Evolutionary conservation across 805 yeast genomes (phyloP).

Genomic region (Suhomyces sp.): DNA sequence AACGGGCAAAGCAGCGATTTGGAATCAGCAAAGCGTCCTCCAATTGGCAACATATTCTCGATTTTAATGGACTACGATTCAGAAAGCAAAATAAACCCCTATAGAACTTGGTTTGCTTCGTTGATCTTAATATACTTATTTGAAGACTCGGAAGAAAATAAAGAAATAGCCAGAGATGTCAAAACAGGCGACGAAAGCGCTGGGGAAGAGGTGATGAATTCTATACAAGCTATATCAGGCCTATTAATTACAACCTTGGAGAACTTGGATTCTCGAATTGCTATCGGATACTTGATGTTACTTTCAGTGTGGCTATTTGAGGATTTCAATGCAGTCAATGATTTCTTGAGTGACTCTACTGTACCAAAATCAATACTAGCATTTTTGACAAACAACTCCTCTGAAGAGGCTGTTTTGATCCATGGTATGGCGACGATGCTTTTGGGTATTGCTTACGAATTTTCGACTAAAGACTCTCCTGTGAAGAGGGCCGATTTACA

Average conservation of each 20-base stretch:
- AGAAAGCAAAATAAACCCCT: slow-evolving; percentile 69
- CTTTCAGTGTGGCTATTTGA: slow-evolving; percentile 76
- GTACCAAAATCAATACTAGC: slow-evolving; percentile 67
- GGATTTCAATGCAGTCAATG: slow-evolving; percentile 69
- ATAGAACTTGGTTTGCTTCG: slow-evolving; percentile 79
- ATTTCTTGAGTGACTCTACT: slow-evolving; percentile 66
- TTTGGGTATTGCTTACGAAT: slow-evolving; percentile 79
- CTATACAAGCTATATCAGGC: slow-evolving; percentile 76
- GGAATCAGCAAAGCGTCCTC: slow-evolving; percentile 4
- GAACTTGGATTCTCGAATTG: slow-evolving; percentile 64
- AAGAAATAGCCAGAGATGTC: slow-evolving; percentile 47
- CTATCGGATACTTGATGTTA: slow-evolving; percentile 75
- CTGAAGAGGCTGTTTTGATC: slow-evolving; percentile 50
- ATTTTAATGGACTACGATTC: slow-evolving; percentile 74
- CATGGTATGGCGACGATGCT: slow-evolving; percentile 73
- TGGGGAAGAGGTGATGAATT: slow-evolving; percentile 67
- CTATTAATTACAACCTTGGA: slow-evolving; percentile 63
- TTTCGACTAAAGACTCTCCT: slow-evolving; percentile 61
- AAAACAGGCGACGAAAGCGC: slow-evolving; percentile 53
- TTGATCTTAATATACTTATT: slow-evolving; percentile 61
- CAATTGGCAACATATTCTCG: slow-evolving; percentile 60
- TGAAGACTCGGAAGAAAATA: slow-evolving; percentile 50
- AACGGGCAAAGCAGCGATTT: slow-evolving; percentile 5
- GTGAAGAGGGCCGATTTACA: slow-evolving; percentile 58
- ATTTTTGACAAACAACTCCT: slow-evolving; percentile 48